Base-by-base conservation (phyloP, 352 stramenopile species). In the Pythium aristosporum region DNA sequence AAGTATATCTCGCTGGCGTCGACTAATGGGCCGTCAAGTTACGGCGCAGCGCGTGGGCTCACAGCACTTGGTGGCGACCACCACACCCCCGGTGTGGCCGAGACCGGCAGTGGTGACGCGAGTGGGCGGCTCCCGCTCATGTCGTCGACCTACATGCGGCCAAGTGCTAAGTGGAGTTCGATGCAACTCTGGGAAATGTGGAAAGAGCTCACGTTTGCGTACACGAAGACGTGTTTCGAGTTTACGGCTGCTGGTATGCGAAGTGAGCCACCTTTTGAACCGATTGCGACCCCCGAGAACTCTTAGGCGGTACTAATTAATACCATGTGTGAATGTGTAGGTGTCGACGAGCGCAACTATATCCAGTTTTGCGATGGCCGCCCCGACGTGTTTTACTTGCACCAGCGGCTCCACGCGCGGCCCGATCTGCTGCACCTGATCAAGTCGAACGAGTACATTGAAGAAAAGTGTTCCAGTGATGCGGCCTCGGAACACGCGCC, bases 131-230 rank as follows among this genome's bases (percentile, higher is more conserved):
- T 65, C 46, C 48, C 51, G 36, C 32, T 65, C 18, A 53, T 44
- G 39, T 5, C 41, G 10, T 61, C 53, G n/a, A 36, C 57, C 12
- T 71, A 72, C 42, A 37, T 63, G 21, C 65, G 65, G 1, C 55
- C 62, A 5, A 67, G 37, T 15, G 41, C 52, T 56, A 67, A 91
- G 71, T 92, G 83, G 83, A 90, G 79, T 62, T 87, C 74, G 49
- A 89, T 90, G 80, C 83, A 92, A 61, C 71, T 92, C 2, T 92
- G 83, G 83, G 83, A 89, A 59, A 90, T 92, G 47, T 92, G 83
- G 80, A 92, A 92, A 55, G 83, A 92, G 55, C 67, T 90, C 20
- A 87, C 80, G 46, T 90, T 90, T 61, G 83, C 81, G 32, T 90
- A 92, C 66, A 90, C 83, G 3, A 92, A 92, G 68, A 87, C 83